These are phyloP conservation scores for Brassica napus DNA, from an alignment of 345 rosid species.

Conservation along the genomic window Da-Ae NC_063443.1:18476001-18476500, in stretches of 20 bases:
- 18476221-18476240: background rate
- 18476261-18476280: background rate
- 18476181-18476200: background rate
- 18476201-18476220: background rate
- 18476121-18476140: slow-evolving; percentile 4
- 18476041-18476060: background rate
- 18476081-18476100: background rate
- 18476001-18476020: background rate
- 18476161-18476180: background rate
- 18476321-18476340: background rate
- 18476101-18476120: background rate
- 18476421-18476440: background rate
- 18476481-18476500: background rate
- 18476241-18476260: background rate
- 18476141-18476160: background rate
- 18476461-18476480: background rate
- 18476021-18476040: background rate
- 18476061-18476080: background rate
- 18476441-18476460: slow-evolving; percentile 25
- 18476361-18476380: slow-evolving; percentile 24
- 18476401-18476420: background rate
- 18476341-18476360: slow-evolving; percentile 3
- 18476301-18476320: slow-evolving; percentile 1
- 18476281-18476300: slow-evolving; percentile 37
- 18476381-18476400: slow-evolving; percentile 14